phyloP scores from a whole-genome alignment of 1,139 yeast species.

The Suhomyces bokatorum region DNA sequence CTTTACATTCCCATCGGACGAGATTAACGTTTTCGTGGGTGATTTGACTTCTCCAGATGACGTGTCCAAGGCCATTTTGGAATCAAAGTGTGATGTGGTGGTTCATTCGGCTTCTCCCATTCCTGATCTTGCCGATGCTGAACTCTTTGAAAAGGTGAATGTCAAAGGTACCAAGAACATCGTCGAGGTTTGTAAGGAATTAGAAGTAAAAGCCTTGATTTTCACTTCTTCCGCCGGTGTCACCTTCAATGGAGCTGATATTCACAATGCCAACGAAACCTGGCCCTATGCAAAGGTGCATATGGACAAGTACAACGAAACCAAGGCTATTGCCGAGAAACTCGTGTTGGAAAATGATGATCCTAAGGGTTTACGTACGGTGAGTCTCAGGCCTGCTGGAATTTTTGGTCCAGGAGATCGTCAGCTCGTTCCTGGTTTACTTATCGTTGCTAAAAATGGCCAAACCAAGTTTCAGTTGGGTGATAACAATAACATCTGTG shows the following conservation, averaged over 20 bases:
- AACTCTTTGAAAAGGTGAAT: constrained; percentile 84
- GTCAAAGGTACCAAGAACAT: constrained; percentile 85
- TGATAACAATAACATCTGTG: constrained; percentile 88
- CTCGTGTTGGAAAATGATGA: constrained; percentile 73
- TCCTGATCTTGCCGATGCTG: constrained; percentile 44
- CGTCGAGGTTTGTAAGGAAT: constrained; percentile 59
- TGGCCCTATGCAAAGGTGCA: constrained; percentile 91
- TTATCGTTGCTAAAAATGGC: constrained; percentile 78
- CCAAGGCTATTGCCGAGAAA: constrained; percentile 89
- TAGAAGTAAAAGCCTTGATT: constrained; percentile 66
- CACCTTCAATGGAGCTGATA: constrained; percentile 88
- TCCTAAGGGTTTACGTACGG: constrained; percentile 61
- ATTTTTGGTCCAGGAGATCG: constrained; percentile 99
- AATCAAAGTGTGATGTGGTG: constrained; percentile 67
- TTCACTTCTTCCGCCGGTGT: constrained; percentile 98
- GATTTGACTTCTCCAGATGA: constrained; percentile 79
- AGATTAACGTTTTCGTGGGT: constrained; percentile 69
- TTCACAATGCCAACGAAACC: constrained; percentile 87
- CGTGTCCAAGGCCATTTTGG: constrained; percentile 60
- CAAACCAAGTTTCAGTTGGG: constrained; percentile 94
- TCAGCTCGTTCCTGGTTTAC: constrained; percentile 90
- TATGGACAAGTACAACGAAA: constrained; percentile 96
- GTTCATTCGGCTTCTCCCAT: constrained; percentile 97
- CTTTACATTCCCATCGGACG: constrained; percentile 66
- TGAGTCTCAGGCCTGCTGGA: constrained; percentile 95